A percentile compares a stretch with the other conserved stretches of the same genome.
These are phyloP conservation scores for Herpotrichia juniperi DNA, from an alignment of 2,329 filamentous ascomycete species.

Conservation along the genomic window DNA sequence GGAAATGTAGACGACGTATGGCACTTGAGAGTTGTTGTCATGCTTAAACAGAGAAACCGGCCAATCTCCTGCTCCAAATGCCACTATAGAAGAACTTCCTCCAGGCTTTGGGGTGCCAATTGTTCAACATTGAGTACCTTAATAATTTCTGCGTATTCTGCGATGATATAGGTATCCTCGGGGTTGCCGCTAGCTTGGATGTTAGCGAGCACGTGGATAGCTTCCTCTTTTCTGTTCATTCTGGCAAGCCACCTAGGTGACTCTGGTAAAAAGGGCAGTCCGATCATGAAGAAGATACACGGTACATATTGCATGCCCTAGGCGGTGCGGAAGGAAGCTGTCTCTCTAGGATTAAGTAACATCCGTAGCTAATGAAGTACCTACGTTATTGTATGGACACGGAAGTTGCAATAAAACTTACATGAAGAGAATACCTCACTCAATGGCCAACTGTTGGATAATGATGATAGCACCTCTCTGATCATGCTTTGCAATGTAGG, in stretches of 20 bases:
- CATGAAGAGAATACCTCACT: slow-evolving; percentile 47
- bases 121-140: slow-evolving; percentile 50
- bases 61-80: slow-evolving; percentile 65
- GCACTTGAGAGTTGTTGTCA: slow-evolving; percentile 58
- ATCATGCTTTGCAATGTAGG: slow-evolving; percentile 51
- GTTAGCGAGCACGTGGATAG: slow-evolving; percentile 50
- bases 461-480: slow-evolving; percentile 52
- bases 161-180: slow-evolving; percentile 55
- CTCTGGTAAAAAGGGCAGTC: slow-evolving; percentile 54
- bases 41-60: slow-evolving; percentile 62
- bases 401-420: slow-evolving; percentile 13
- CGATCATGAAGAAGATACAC: slow-evolving; percentile 51
- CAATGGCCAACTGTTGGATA: slow-evolving; percentile 53
- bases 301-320: slow-evolving; percentile 57
- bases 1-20: slow-evolving; percentile 64
- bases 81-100: slow-evolving; percentile 56
- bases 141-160: slow-evolving; percentile 57
- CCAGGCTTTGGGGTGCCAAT: slow-evolving; percentile 45
- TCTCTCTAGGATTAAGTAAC: slow-evolving; percentile 47
- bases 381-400: slow-evolving; percentile 2
- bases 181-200: slow-evolving; percentile 53
- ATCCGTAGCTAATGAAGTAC: slow-evolving; percentile 57
- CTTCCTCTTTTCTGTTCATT: slow-evolving; percentile 53
- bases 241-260: slow-evolving; percentile 58
- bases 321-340: slow-evolving; percentile 53